Conservation (phyloP, 2,329 filamentous ascomycete genomes). For the Cordyceps javanica region DNA sequence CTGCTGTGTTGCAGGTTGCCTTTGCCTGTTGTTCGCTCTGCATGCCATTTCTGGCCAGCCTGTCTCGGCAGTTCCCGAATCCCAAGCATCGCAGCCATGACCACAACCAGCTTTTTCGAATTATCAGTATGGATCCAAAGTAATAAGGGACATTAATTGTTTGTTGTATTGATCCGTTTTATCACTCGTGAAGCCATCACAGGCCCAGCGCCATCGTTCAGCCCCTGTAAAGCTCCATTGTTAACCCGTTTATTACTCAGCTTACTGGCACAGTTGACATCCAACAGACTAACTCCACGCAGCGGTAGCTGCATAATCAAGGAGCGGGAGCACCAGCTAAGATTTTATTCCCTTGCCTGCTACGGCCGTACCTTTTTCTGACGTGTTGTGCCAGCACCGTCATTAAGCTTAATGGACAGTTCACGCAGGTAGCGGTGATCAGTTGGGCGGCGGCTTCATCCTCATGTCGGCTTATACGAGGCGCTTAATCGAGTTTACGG, state of each 20-base stretch:
- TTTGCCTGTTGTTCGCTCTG: not conserved
- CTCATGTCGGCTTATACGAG: not conserved
- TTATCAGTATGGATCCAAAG: no score
- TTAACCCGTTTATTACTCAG: conserved; percentile 4
- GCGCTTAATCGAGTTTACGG: no score
- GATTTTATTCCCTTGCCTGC: not conserved
- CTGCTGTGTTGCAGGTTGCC: not conserved
- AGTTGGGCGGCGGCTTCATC: not conserved
- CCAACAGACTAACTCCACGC: not conserved
- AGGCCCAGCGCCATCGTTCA: not conserved
- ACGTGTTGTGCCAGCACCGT: not conserved
- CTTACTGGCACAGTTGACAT: not conserved
- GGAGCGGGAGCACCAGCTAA: not conserved
- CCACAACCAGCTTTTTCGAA: not conserved
- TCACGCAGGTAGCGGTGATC: not conserved
- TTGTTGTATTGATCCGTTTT: no score
- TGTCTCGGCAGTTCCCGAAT: no score
- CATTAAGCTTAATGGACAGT: not conserved
- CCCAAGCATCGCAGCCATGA: no score
- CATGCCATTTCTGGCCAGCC: not conserved
- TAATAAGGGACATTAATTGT: no score
- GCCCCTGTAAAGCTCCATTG: not conserved
- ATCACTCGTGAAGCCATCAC: no score
- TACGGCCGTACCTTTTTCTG: not conserved
- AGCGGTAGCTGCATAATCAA: not conserved